Evolutionary conservation across 768 basidiomycete species (phyloP).

Genomic region (Rhodosporidiobolus sp.): DNA sequence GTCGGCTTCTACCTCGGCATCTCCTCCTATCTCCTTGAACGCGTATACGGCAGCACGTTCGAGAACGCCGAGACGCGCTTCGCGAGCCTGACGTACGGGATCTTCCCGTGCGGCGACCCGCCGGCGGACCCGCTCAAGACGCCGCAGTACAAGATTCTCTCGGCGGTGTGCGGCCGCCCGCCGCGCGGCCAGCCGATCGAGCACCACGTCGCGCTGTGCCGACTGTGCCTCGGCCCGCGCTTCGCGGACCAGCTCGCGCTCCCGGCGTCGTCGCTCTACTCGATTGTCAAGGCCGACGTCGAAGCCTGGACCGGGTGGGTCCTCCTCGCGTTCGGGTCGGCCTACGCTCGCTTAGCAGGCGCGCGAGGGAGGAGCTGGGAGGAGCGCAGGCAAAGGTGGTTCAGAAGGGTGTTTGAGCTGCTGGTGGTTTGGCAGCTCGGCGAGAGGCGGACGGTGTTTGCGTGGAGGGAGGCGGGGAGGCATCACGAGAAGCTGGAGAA

Average conservation of each 20-base stretch:
- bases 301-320: constrained; percentile 23
- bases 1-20: constrained; percentile 49
- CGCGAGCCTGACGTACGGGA: constrained; percentile 45
- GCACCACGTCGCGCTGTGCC: constrained; percentile 43
- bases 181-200: constrained; percentile 37
- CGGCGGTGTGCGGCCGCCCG: constrained; percentile 43
- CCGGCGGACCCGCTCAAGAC: constrained; percentile 33
- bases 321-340: constrained; percentile 40
- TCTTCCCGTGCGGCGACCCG: constrained; percentile 40
- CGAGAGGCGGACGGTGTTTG: constrained; percentile 44
- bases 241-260: constrained; percentile 46
- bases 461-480: constrained; percentile 35
- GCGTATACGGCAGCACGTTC: constrained; percentile 37
- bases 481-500: constrained; percentile 36
- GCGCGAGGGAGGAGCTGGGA: constrained; percentile 42
- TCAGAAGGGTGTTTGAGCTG: constrained; percentile 42
- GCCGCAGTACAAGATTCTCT: constrained; percentile 46
- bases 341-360: constrained; percentile 19
- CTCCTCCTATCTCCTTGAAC: constrained; percentile 35
- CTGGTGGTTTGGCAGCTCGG: constrained; percentile 48
- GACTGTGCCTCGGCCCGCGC: constrained; percentile 42
- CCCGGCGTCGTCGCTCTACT: constrained; percentile 24
- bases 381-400: constrained; percentile 36
- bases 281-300: constrained; percentile 1
- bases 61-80: constrained; percentile 41